A percentile compares a stretch with the other conserved stretches of the same genome.
phyloP scores from a whole-genome alignment of 306 rosid genomes.

The Heteromeles arbutifolia region DNA sequence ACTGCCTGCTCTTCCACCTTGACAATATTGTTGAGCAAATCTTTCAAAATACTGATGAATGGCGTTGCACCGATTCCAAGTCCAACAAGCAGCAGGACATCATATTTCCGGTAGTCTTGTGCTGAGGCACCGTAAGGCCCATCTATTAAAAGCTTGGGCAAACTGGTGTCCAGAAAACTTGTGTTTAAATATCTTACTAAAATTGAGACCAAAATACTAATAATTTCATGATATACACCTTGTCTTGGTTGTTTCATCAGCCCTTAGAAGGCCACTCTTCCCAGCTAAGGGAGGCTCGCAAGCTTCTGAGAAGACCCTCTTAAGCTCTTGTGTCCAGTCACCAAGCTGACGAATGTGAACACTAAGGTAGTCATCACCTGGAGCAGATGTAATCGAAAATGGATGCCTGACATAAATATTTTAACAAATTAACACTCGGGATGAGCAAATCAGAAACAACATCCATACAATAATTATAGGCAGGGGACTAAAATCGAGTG shows the following conservation, averaged over 20 bases:
- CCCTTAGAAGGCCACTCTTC: conserved; percentile 94
- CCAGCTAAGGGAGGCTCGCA: conserved; percentile 93
- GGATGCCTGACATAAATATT: conserved; percentile 74
- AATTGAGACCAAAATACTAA: neutral
- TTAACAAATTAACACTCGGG: conserved; percentile 2
- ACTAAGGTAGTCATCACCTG: conserved; percentile 96
- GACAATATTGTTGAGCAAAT: conserved; percentile 84
- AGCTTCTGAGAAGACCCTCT: conserved; percentile 82
- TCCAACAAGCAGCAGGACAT: conserved; percentile 90
- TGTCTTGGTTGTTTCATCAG: conserved; percentile 92
- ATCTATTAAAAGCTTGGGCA: conserved; percentile 90
- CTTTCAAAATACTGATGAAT: conserved; percentile 90
- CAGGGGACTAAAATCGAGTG: neutral
- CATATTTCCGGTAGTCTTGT: conserved; percentile 84
- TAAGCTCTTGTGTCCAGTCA: conserved; percentile 98
- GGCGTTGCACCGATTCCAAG: conserved; percentile 99
- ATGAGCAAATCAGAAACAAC: neutral
- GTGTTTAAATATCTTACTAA: neutral
- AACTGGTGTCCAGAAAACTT: conserved; percentile 36
- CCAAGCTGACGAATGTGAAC: conserved; percentile 99
- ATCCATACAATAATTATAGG: neutral
- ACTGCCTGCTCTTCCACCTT: conserved; percentile 95
- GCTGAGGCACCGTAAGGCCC: conserved; percentile 99
- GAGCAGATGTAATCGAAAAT: conserved; percentile 96
- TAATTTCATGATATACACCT: conserved; percentile 33